Base-by-base conservation (phyloP, 805 yeast species). In the Yarrowia keelungensis region DNA sequence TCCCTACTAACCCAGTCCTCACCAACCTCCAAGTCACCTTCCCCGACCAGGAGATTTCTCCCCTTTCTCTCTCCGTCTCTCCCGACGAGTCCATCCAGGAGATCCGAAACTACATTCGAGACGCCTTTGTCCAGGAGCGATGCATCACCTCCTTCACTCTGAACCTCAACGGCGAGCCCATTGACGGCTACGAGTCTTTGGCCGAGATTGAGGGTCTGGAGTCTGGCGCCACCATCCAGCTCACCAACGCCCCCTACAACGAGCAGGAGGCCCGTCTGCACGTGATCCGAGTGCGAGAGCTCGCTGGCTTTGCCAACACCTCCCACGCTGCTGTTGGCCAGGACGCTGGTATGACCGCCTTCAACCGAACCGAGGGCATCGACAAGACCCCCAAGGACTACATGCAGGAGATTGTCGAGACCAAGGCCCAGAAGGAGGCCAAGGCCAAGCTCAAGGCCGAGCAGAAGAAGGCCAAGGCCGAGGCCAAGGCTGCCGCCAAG, bases 201-300 rank as follows among this genome's bases (percentile, higher is more conserved):
- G 71, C 73, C 36, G 73, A 75, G 65, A 73, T 77, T 38, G 74
- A 72, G 10, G 80, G 76, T 0, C 71, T 80, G n/a, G 77, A 74
- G 46, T 75, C 74, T 49, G 77, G 75, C 12, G 73, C 86, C n/a
- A 71, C 75, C 0, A 75, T 90, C 61, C 78, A 76, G 16, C 76
- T 90, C 71, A 81, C 78, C 46, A 85, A 85, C 69, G 83, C 82
- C 67, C 81, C 88, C 0, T 91, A 91, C 80, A 87, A 83, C 69
- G 87, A 85, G 75, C 81, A 83, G 51, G 80, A 83, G 39, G 87
- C 90, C 38, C 80, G 86, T 70, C 85, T 84, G 36, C 97, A 92
- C 76, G 76, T 91, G 50, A 76, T 80, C 62, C 85, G 85, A 70
- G 84, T 87, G 61, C 85, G 96, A 76, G 92, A 88, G 3, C 79